Percentiles rank a stretch among this genome's conserved stretches.
phyloP scores from a whole-genome alignment of 1,284 basidiomycete genomes.

The Malassezia caprae region DNA sequence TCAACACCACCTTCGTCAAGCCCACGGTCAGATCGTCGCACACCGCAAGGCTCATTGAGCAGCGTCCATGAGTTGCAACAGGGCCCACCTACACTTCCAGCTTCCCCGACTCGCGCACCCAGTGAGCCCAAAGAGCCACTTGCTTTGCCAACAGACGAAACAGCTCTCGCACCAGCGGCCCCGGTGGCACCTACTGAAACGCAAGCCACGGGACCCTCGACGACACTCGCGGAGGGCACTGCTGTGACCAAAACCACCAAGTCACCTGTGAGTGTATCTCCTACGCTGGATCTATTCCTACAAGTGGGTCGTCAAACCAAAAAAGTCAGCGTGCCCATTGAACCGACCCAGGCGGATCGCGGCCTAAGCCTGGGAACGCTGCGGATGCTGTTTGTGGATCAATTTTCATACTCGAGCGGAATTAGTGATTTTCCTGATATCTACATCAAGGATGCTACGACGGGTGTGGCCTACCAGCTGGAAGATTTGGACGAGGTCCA shows the following conservation, averaged over 20 bases:
- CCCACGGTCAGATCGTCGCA: neutral
- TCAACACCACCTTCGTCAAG: neutral
- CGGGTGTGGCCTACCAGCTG: conserved; percentile 86
- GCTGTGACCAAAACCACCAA: neutral
- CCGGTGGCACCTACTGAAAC: neutral
- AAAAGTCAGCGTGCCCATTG: conserved; percentile 62
- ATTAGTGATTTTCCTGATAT: conserved; percentile 90
- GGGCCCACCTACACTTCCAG: neutral
- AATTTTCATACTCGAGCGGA: conserved; percentile 79
- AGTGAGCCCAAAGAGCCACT: neutral
- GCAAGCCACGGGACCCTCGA: neutral
- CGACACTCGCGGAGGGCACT: neutral
- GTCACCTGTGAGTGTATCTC: neutral
- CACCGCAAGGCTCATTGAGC: neutral
- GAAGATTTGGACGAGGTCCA: conserved; percentile 90
- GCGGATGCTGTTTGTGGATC: conserved; percentile 82
- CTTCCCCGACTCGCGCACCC: neutral
- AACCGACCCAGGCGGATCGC: conserved; percentile 19
- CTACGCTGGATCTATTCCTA: conserved; percentile 58
- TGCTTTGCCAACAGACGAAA: neutral
- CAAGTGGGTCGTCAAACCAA: conserved; percentile 87
- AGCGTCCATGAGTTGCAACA: neutral
- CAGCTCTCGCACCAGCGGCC: neutral
- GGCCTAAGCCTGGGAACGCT: conserved; percentile 61
- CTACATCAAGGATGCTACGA: conserved; percentile 80